Percentiles rank a stretch among this genome's conserved stretches.
phyloP scores from a whole-genome alignment of 371 early-diverging fungal species.

The Mortierella sp. region DNA sequence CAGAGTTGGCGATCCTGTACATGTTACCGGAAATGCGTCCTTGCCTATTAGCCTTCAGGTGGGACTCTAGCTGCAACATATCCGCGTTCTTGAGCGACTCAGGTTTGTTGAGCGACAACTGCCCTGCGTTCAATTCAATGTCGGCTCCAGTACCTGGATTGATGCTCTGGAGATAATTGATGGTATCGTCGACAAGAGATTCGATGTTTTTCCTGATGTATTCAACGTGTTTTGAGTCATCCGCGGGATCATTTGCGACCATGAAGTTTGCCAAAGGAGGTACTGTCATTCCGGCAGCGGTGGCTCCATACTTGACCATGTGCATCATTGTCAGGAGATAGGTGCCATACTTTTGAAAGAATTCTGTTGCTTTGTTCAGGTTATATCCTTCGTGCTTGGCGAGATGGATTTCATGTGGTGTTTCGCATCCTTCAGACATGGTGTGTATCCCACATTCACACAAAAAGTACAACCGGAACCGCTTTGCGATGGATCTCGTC shows the following conservation, averaged over 20 bases:
- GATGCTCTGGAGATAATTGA: not conserved
- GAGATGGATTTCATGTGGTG: not conserved
- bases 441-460: conserved; percentile 8
- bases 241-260: conserved; percentile 4
- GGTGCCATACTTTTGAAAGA: not conserved
- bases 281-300: not conserved
- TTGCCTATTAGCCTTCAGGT: not conserved
- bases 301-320: not conserved
- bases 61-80: not conserved
- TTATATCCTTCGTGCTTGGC: conserved; percentile 12
- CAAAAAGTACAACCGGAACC: not conserved
- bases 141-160: no score
- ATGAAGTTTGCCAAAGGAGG: conserved; percentile 2
- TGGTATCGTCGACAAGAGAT: not conserved
- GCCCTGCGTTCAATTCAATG: no score
- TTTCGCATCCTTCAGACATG: not conserved
- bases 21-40: conserved; percentile 1
- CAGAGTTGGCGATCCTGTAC: conserved; percentile 1
- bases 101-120: no score
- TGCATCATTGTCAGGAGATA: not conserved
- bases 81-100: conserved; percentile 10
- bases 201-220: not conserved
- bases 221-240: conserved; percentile 1
- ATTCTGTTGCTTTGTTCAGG: not conserved
- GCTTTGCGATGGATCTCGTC: not conserved